Percentiles rank a stretch among this genome's conserved stretches.
phyloP scores from a whole-genome alignment of 768 basidiomycete genomes.

The Russula dissimulans region DNA sequence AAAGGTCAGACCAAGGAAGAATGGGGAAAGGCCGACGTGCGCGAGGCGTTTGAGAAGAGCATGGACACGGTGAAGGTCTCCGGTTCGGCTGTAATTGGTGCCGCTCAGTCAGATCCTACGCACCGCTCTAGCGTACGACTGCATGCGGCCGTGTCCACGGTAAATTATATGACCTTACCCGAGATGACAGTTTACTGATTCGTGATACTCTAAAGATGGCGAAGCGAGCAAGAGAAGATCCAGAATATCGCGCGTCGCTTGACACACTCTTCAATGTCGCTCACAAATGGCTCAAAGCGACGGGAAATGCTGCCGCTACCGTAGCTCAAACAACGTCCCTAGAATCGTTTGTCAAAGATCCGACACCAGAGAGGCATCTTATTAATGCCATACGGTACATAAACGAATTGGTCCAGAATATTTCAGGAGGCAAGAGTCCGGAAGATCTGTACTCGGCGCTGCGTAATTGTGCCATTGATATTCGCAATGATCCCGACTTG shows the following conservation, averaged over 20 bases:
- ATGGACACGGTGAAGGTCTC: constrained; percentile 56
- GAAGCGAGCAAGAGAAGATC: constrained; percentile 54
- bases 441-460: constrained; percentile 38
- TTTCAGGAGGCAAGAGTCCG: constrained; percentile 41
- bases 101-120: constrained; percentile 23
- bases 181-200: neutral
- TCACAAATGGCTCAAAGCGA: constrained; percentile 47
- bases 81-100: constrained; percentile 44
- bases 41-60: constrained; percentile 51
- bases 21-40: constrained; percentile 33
- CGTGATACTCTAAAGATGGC: constrained; percentile 36
- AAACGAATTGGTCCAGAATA: constrained; percentile 40
- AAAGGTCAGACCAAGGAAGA: constrained; percentile 42
- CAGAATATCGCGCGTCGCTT: constrained; percentile 48
- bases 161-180: constrained; percentile 20
- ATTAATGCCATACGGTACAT: constrained; percentile 39
- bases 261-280: constrained; percentile 47
- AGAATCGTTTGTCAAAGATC: constrained; percentile 49
- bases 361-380: constrained; percentile 54
- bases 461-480: constrained; percentile 36
- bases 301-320: constrained; percentile 41
- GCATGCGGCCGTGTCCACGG: constrained; percentile 45
- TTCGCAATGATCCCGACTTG: constrained; percentile 45
- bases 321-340: constrained; percentile 38
- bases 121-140: constrained; percentile 36